Evolutionary conservation across 495 filamentous ascomycete species (phyloP), one percentile per base, ranked within the genome.

Genomic region (Lichenothelia convexa): DNA sequence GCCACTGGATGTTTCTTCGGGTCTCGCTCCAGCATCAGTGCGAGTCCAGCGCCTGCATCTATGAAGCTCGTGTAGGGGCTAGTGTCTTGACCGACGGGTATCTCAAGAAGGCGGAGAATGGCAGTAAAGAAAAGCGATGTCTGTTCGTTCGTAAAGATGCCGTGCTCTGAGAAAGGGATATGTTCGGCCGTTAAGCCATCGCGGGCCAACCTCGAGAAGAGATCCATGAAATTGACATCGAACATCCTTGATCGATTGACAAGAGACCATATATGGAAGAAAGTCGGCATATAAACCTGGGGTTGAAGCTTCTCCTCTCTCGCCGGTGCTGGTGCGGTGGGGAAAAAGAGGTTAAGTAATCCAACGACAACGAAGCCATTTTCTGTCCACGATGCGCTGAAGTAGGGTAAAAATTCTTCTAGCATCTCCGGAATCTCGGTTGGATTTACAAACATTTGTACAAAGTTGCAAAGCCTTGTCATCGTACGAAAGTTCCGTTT

Each of bases 241-340:
- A 91, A 80, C 6, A 73, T 64, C 57, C 80, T 92, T 3, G 86
- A 93, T 29, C 89, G 70, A 42, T 80, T 85, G 49, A 95, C 75
- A 15, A 94, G 60, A 5, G 85, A 89, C 91, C 89, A 99, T 6
- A 95, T 57, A 57, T 95, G 86, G 62, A 95, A 99, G 45, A 93
- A 78, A 4, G 85, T 77, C 0, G 89, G 91, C 21, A 94, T 54
- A 45, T 84, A 85, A 46, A 81, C 70, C 38, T 86, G 75, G 1
- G 89, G 89, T 23, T 80, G 73, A 24, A 89, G 65, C 33, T 74
- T 68, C 16, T 67, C 63, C 32, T 82, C 69, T 4, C 73, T 71
- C 19, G 72, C 68, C 1, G 81, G 73, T 9, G 77, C 67, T 2
- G 86, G 73, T n/a, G 69, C 67, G 1, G 89, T 94, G 12, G 89